phyloP scores from a whole-genome alignment of 495 filamentous ascomycete genomes.

The Neurospora sp. region DNA sequence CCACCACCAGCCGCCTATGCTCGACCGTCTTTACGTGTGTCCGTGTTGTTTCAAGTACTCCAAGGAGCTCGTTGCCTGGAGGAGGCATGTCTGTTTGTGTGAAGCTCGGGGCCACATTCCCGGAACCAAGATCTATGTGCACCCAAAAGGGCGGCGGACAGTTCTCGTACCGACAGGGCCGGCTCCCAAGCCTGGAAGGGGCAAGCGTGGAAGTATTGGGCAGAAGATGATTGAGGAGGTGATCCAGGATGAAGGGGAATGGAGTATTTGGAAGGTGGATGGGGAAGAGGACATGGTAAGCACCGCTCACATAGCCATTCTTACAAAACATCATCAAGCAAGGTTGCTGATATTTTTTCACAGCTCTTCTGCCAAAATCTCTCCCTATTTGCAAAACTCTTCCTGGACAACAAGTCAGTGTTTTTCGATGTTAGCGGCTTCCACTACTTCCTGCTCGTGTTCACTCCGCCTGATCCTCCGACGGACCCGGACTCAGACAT shows the following conservation, averaged over 20 bases:
- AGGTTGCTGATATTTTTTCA: background rate
- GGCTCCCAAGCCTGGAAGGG: conserved; percentile 31
- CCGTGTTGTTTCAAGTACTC: conserved; percentile 91
- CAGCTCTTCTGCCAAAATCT: conserved; percentile 92
- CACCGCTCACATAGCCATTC: conserved; percentile 1
- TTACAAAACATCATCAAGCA: background rate
- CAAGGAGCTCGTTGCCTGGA: conserved; percentile 54
- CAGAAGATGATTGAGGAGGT: conserved; percentile 48
- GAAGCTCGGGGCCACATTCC: conserved; percentile 30
- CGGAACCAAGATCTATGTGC: conserved; percentile 37
- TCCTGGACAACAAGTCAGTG: conserved; percentile 95
- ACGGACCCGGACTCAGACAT: conserved; percentile 13
- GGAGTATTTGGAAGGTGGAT: conserved; percentile 81
- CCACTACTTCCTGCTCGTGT: conserved; percentile 83
- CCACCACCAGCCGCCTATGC: conserved; percentile 20
- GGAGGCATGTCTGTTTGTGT: conserved; percentile 35
- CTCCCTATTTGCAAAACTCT: conserved; percentile 94
- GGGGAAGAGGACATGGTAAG: conserved; percentile 68
- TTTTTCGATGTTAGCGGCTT: conserved; percentile 96
- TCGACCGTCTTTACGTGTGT: conserved; percentile 73
- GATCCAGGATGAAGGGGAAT: conserved; percentile 43
- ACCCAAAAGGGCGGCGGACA: conserved; percentile 32
- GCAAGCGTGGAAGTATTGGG: conserved; percentile 26
- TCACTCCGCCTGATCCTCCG: conserved; percentile 41
- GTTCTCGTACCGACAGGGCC: conserved; percentile 16